Conservation (phyloP, 2,329 filamentous ascomycete species). For the Coniochaeta pulveracea region DNA sequence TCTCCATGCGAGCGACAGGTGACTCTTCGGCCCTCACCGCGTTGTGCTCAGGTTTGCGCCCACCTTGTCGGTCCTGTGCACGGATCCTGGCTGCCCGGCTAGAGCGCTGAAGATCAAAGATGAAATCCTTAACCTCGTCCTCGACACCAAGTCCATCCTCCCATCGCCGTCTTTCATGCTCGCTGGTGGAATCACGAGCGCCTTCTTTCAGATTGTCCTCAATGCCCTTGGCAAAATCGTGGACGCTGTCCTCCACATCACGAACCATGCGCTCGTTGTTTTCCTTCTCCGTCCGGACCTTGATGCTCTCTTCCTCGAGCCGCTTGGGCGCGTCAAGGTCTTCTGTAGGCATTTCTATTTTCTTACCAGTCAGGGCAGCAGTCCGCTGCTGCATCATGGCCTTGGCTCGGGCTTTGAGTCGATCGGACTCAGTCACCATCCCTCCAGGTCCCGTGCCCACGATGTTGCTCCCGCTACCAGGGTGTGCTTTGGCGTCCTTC, state of each 20-base stretch:
- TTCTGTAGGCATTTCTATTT: slow-evolving; percentile 56
- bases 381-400: slow-evolving; percentile 98
- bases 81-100: slow-evolving; percentile 65
- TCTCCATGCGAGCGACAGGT: slow-evolving; percentile 36
- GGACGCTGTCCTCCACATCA: slow-evolving; percentile 93
- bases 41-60: slow-evolving; percentile 29
- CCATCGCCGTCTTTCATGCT: slow-evolving; percentile 90
- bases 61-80: slow-evolving; percentile 41
- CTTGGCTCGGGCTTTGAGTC: slow-evolving; percentile 87
- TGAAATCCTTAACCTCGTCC: slow-evolving; percentile 94
- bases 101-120: slow-evolving; percentile 85
- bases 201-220: slow-evolving; percentile 83
- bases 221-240: slow-evolving; percentile 73
- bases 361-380: slow-evolving; percentile 80
- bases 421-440: slow-evolving; percentile 80
- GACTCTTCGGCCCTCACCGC: slow-evolving; percentile 32
- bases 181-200: slow-evolving; percentile 60
- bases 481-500: slow-evolving; percentile 85
- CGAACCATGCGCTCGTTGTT: slow-evolving; percentile 93
- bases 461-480: slow-evolving; percentile 66
- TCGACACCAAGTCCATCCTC: slow-evolving; percentile 93
- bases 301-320: slow-evolving; percentile 77
- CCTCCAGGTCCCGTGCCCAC: slow-evolving; percentile 91
- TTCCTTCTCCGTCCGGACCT: slow-evolving; percentile 74
- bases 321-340: slow-evolving; percentile 72